These are phyloP conservation scores for Chaetothyriales sp. DNA, from an alignment of 2,329 filamentous ascomycete genomes.

Conservation along the genomic window DNA sequence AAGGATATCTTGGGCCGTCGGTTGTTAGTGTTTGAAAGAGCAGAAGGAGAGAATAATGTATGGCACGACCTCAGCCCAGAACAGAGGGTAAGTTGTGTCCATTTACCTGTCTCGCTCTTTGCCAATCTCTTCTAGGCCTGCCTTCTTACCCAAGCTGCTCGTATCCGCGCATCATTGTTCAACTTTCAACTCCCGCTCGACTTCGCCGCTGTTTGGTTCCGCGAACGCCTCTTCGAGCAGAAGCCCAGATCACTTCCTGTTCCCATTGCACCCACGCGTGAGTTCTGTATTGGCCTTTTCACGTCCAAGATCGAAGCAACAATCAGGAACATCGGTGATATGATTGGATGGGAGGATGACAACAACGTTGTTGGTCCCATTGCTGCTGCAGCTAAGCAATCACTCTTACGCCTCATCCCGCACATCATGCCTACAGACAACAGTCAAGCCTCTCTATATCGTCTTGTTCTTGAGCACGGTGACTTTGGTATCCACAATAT, in stretches of 20 bases:
- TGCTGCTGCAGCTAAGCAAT: no score
- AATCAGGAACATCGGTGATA: constrained; percentile 14
- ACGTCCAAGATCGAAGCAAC: constrained; percentile 19
- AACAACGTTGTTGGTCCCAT: no score
- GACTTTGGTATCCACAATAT: no score
- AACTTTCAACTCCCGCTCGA: constrained; percentile 1
- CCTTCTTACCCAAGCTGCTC: constrained; percentile 12
- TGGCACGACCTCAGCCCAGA: not conserved
- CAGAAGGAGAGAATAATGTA: no score
- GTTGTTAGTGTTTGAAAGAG: constrained; percentile 2
- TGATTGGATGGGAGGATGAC: no score
- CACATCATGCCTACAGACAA: no score
- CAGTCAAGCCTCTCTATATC: no score
- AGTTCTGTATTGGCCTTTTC: constrained; percentile 19
- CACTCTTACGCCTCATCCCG: no score
- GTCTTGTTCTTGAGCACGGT: no score
- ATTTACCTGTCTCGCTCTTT: no score
- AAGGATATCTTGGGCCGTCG: constrained; percentile 5
- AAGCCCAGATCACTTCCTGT: constrained; percentile 14
- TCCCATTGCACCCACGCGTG: constrained; percentile 19
- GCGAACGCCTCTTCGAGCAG: constrained; percentile 17
- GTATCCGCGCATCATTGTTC: constrained; percentile 15
- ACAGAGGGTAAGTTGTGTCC: not conserved
- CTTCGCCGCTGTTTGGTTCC: constrained; percentile 14
- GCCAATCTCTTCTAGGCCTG: not conserved